phyloP scores from a whole-genome alignment of 192 early-diverging fungal species.

The Chytriomyces sp. region DNA sequence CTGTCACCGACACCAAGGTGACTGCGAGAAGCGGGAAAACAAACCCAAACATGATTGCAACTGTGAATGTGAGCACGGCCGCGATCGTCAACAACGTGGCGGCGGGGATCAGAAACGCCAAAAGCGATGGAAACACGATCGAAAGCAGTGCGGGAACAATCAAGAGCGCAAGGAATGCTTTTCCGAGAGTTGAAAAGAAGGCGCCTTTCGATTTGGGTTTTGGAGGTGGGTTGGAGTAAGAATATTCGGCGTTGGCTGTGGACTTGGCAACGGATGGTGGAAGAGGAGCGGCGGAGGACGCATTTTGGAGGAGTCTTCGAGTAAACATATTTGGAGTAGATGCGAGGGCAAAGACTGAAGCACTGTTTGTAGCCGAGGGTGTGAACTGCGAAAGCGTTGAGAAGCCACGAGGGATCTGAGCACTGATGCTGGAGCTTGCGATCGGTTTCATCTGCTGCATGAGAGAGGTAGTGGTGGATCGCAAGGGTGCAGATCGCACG shows the following conservation, averaged over 20 bases:
- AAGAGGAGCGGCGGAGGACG: neutral
- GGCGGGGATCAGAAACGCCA: conserved; percentile 21
- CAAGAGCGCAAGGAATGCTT: conserved; percentile 20
- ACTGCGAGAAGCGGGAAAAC: conserved; percentile 15
- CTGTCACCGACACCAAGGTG: neutral
- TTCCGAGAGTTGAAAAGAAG: conserved; percentile 26
- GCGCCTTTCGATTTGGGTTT: neutral
- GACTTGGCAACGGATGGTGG: neutral
- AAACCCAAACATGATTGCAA: conserved; percentile 13
- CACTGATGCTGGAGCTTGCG: too few relatives aligned
- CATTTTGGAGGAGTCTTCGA: neutral
- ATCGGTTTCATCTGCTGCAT: too few relatives aligned
- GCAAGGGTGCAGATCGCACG: too few relatives aligned
- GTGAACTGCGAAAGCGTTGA: too few relatives aligned
- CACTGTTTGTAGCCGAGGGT: too few relatives aligned
- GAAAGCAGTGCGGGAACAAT: conserved; percentile 5
- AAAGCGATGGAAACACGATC: conserved; percentile 13
- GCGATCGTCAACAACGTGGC: conserved; percentile 17
- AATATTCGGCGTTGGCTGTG: conserved; percentile 4
- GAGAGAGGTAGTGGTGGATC: too few relatives aligned
- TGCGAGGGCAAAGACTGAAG: too few relatives aligned
- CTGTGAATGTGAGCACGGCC: neutral
- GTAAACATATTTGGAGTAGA: neutral
- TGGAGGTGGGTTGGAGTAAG: neutral
- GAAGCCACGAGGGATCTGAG: too few relatives aligned